These are phyloP conservation scores for Ustilago shanxiensis DNA, from an alignment of 1,284 basidiomycete species.

Conservation along the genomic window DNA sequence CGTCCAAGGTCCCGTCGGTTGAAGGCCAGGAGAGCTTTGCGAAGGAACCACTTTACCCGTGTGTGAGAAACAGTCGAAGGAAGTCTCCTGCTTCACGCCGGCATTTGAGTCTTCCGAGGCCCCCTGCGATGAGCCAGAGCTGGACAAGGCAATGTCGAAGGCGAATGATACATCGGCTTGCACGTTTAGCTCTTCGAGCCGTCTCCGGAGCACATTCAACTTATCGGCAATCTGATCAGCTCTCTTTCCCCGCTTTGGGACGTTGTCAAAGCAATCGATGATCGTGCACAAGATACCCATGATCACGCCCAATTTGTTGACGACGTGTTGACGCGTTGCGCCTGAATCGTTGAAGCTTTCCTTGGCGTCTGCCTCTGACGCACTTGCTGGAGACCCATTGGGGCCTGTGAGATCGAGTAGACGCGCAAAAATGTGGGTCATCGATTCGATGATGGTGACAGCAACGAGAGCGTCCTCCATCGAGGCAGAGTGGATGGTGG, in stretches of 20 bases:
- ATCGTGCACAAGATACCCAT: conserved; percentile 24
- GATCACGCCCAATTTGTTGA: conserved; percentile 16
- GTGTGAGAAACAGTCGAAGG: background rate
- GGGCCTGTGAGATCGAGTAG: conserved; percentile 7
- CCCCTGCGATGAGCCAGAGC: background rate
- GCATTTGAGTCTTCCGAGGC: background rate
- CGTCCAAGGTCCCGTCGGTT: background rate
- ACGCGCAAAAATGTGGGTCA: conserved; percentile 9
- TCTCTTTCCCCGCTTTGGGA: conserved; percentile 15
- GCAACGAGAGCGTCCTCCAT: background rate
- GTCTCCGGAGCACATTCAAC: background rate
- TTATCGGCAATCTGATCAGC: background rate
- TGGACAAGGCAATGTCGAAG: conserved; percentile 12
- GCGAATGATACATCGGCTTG: conserved; percentile 29
- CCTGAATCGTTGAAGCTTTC: background rate
- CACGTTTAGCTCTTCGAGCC: conserved; percentile 13
- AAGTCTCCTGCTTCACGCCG: background rate
- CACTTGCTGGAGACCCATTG: background rate
- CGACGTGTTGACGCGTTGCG: conserved; percentile 2
- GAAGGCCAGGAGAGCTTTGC: background rate
- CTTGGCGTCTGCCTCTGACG: background rate
- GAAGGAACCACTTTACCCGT: background rate
- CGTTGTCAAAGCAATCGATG: conserved; percentile 21
- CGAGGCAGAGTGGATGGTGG: background rate
- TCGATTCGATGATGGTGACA: conserved; percentile 25